Conservation (phyloP, 169 alveolate species). For the Plasmodium knowlesi region DNA sequence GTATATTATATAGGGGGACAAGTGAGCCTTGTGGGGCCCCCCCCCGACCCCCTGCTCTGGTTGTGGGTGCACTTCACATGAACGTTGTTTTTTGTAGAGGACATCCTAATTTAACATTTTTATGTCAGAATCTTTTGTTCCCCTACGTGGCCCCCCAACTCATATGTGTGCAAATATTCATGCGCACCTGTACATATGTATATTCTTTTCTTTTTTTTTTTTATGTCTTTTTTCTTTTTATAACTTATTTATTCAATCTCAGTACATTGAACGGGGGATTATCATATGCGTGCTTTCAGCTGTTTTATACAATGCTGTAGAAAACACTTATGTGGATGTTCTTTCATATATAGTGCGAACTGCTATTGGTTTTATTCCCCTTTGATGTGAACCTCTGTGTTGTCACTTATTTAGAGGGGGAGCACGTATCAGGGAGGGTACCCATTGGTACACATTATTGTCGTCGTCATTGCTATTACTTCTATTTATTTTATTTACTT, state of each 20-base stretch:
- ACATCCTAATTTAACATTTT: background rate
- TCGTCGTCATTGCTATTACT: background rate
- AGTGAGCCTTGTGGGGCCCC: background rate
- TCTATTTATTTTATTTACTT: background rate
- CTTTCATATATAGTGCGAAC: background rate
- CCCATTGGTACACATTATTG: background rate
- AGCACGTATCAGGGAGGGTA: too few relatives aligned
- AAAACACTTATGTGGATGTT: background rate
- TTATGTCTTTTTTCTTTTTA: background rate
- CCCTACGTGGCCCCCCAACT: background rate
- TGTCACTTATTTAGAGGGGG: too few relatives aligned
- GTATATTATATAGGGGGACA: background rate
- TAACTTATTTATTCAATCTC: conserved; percentile 10
- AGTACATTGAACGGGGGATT: background rate
- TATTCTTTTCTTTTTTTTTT: background rate
- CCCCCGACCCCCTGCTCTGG: background rate
- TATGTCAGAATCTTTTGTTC: background rate
- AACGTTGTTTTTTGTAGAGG: background rate
- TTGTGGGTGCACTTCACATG: background rate
- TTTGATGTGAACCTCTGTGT: background rate
- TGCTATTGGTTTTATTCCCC: background rate
- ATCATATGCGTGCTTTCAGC: background rate
- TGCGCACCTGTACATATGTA: background rate
- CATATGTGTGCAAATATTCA: background rate
- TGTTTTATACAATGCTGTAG: conserved; percentile 4